Evolutionary conservation across 148 eudicot species (phyloP).

Genomic region (Camellia sinensis): DNA sequence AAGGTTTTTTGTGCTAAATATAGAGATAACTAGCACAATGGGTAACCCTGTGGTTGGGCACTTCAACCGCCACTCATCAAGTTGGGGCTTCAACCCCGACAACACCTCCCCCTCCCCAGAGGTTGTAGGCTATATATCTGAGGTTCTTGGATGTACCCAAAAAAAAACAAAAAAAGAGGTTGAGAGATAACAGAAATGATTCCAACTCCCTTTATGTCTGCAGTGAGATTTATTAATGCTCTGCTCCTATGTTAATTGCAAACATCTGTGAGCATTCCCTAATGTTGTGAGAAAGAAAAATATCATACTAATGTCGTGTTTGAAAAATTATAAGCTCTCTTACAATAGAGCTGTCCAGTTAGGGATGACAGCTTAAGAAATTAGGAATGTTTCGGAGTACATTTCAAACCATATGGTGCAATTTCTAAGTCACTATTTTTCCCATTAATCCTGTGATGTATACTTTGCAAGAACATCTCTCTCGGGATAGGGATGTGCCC

Average conservation of each 20-base stretch:
- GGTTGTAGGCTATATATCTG: too few relatives aligned
- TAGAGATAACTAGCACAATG: too few relatives aligned
- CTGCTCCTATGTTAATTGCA: neutral
- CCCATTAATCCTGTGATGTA: neutral
- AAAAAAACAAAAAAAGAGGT: too few relatives aligned
- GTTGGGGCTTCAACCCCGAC: too few relatives aligned
- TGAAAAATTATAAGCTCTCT: neutral
- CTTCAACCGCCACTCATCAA: too few relatives aligned
- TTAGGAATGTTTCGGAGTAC: neutral
- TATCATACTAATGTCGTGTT: neutral
- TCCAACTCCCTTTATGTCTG: neutral
- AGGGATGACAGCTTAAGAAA: neutral
- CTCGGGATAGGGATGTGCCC: constrained; percentile 89
- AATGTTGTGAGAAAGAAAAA: neutral
- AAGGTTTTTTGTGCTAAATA: neutral
- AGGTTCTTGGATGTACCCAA: too few relatives aligned
- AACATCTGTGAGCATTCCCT: neutral
- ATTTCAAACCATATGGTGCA: neutral
- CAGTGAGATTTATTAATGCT: neutral
- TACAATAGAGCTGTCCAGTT: neutral
- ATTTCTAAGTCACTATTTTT: neutral
- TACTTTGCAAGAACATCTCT: constrained; percentile 64
- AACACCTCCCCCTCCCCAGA: too few relatives aligned
- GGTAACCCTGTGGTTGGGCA: too few relatives aligned
- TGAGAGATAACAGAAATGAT: neutral